Evolutionary conservation across 129 eudicot genomes (phyloP).

Genomic region (Chrysanthemum seticuspe): DNA sequence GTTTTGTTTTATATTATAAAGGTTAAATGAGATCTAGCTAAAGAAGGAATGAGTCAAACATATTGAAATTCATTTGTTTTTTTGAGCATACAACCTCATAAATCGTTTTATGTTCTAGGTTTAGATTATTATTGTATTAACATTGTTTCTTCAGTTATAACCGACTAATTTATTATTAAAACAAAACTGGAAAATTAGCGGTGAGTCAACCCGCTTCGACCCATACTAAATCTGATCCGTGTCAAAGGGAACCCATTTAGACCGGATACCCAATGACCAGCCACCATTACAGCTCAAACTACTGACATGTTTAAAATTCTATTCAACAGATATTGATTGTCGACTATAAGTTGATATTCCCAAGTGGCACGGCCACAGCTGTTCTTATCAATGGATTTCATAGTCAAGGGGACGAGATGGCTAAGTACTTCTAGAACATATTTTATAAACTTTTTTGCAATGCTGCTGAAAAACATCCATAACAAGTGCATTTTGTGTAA

Average conservation of each 20-base stretch:
- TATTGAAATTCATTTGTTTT: neutral
- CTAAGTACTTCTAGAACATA: conserved; percentile 45
- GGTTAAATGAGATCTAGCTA: neutral
- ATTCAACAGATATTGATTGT: conserved; percentile 71
- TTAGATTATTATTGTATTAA: neutral
- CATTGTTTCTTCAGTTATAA: no score
- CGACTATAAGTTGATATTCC: conserved; percentile 71
- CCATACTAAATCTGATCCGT: neutral
- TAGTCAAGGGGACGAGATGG: conserved; percentile 53
- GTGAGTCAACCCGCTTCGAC: neutral
- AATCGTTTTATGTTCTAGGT: neutral
- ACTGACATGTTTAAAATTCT: conserved; percentile 7
- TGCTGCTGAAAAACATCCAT: neutral
- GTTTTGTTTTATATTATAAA: neutral
- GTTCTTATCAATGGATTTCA: conserved; percentile 96
- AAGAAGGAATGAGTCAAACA: neutral
- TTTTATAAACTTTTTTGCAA: conserved; percentile 18
- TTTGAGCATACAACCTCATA: neutral
- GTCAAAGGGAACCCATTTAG: neutral
- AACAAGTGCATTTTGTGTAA: conserved; percentile 1
- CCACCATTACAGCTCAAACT: neutral
- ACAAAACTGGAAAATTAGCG: neutral
- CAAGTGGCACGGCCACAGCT: conserved; percentile 95
- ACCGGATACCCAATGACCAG: neutral
- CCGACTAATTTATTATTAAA: neutral